Evolutionary conservation across 345 rosid genomes (phyloP), one percentile per base, ranked within the genome.

Genomic region (Euphorbia pulcherrima): DNA sequence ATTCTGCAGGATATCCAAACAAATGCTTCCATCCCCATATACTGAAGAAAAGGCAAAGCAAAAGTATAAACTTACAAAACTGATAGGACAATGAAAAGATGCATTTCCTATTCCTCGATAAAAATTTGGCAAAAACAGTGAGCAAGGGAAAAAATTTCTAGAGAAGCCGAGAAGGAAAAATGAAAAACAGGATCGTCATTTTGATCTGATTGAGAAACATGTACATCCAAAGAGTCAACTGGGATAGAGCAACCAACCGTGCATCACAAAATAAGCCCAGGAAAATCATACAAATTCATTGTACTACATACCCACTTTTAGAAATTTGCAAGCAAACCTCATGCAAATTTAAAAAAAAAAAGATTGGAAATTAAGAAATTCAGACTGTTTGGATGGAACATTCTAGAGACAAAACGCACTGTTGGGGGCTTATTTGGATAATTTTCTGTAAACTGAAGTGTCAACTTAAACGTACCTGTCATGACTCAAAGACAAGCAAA

Each of bases 21-120:
- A 93, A 61, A 93, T 90, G 70, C 97, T 93, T 69, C 98, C 98
- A 77, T 90, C 98, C 2, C 97, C 98, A 79, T 90, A 93, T 55
- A 93, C 98, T 93, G 83, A 29, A 61, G 20, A 28, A 46, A 27
- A 14, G 37, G 37, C 12, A 2, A 27, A 62, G 7, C 14, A 44
- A 47, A 46, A 46, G 16, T 18, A 27, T 13, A 23, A 62, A 62
- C 14, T 62, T 24, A 26, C 21, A 44, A 62, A 11, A 44, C 13
- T 41, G 47, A 41, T 41, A 6, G 14, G 14, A 41, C 13, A 41
- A n/a, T n/a, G n/a, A n/a, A n/a, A n/a, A n/a, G n/a, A n/a, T n/a
- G n/a, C n/a, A n/a, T n/a, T n/a, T n/a, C n/a, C n/a, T n/a, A n/a
- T n/a, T n/a, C n/a, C n/a, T n/a, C 47, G 12, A 41, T 41, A 41